These are phyloP conservation scores for Escallonia herrerae DNA, from an alignment of 129 eudicot species.

Conservation along the genomic window DNA sequence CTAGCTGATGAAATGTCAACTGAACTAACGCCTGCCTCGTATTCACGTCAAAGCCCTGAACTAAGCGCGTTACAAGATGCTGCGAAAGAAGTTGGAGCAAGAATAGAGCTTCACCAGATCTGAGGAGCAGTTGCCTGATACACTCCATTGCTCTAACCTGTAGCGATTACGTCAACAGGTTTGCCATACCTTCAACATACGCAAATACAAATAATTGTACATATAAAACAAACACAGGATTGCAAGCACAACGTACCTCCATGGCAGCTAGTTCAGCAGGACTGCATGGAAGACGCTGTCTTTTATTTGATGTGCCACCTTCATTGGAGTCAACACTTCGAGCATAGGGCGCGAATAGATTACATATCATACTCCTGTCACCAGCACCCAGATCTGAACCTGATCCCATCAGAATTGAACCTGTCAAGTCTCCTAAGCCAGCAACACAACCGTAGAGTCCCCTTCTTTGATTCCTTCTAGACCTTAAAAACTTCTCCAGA, in stretches of 20 bases:
- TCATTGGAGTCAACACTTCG: conserved; percentile 45
- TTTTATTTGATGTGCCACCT: conserved; percentile 57
- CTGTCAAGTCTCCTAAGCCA: conserved; percentile 88
- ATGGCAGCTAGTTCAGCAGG: conserved; percentile 93
- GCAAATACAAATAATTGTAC: background rate
- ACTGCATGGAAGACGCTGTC: conserved; percentile 83
- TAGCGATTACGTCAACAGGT: conserved; percentile 8
- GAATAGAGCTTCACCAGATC: conserved; percentile 90
- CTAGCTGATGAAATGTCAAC: conserved; percentile 86
- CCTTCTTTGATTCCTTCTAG: conserved; percentile 88
- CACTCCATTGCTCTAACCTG: conserved; percentile 97
- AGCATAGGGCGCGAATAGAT: conserved; percentile 58
- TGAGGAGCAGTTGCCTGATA: conserved; percentile 83
- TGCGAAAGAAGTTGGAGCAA: conserved; percentile 89
- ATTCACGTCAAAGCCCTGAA: conserved; percentile 62
- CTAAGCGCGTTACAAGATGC: conserved; percentile 69
- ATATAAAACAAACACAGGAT: background rate
- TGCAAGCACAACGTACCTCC: conserved; percentile 48
- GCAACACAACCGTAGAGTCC: conserved; percentile 92
- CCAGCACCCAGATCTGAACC: conserved; percentile 58
- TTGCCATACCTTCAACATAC: too few species aligned
- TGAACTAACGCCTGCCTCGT: conserved; percentile 48
- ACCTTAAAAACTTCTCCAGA: conserved; percentile 67
- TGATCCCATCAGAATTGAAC: conserved; percentile 77
- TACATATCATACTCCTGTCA: conserved; percentile 60